Evolutionary conservation across 1,284 basidiomycete genomes (phyloP), one percentile per base, ranked within the genome.

Genomic region (Flammula alnicola): DNA sequence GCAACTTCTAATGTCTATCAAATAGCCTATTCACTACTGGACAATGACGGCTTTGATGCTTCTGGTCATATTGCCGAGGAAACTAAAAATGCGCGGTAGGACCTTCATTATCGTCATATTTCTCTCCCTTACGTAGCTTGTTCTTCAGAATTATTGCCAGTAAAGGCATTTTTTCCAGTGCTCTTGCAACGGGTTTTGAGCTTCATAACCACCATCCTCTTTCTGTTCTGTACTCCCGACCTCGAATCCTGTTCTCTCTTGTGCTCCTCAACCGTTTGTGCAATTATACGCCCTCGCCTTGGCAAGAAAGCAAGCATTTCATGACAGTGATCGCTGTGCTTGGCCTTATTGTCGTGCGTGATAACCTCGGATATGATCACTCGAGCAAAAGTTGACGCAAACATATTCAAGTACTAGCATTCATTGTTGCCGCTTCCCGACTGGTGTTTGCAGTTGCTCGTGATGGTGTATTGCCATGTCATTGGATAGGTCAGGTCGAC

Each of bases 31-130:
- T 91, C 66, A 88, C 89, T 1, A 84, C 90, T 1, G 90, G 9
- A 89, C 86, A 0, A 72, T 94, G 71, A 92, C 88, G 10, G 92
- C 3, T 94, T 93, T 59, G 92, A 93, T 66, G 91, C 91, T 0
- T 86, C 90, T 12, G 92, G 92, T 0, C 92, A 94, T 56, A 86
- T 94, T 51, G 91, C 91, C 2, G 92, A 94, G 68, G 92, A 94
- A 69, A 93, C 92, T 0, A 91, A 90, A 67, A 87, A 93, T 63
- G 91, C 92, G 6, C 84, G 83, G 86, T 84, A 62, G 41, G 60
- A 10, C 31, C 14, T 6, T 20, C 8, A 16, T 38, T 33, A 35
- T 20, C 45, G 12, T n/a, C 44, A 27, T 47, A n/a, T 22, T 9
- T 33, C 17, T 30, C 3, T 20, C 36, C 19, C 10, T 42, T 48